Evolutionary conservation across 2,329 filamentous ascomycete species (phyloP), one percentile per base, ranked within the genome.

Genomic region (Chaetothyriales sp.): DNA sequence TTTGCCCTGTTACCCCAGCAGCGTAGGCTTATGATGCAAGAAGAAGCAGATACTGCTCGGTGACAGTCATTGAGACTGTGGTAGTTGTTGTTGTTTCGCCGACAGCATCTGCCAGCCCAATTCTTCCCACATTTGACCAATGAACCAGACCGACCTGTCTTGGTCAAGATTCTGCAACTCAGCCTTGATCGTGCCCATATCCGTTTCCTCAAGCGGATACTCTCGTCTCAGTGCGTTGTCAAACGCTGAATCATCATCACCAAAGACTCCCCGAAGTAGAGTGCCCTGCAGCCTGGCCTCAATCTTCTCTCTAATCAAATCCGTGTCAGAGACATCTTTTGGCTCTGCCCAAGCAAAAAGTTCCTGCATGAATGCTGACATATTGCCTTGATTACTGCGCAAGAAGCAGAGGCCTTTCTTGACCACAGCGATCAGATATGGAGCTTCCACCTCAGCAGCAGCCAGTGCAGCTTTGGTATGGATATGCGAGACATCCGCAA

Each of bases 51-150:
- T 3, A 6, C 22, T n/a, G n/a, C 32, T 39, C 32, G 15, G 12
- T 4, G 32, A 10, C 10, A 15, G 28, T 39, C 32, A 39, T 15
- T 15, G 32, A 15, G 32, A 39, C 12, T 39, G 32, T 32, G 3
- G 28, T 9, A n/a, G n/a, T 6, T 25, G 22, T 6, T 25, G 22
- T 25, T 39, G 32, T 15, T 39, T 39, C 10, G 32, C 10, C 50
- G 66, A 52, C 32, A 75, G 59, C 5, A 75, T 64, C 47, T 79
- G 75, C 77, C 77, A 80, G 0, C 78, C 77, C 5, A 80, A 58
- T 49, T 79, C 59, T 49, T 68, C 63, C 78, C 78, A 81, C 1
- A 80, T 62, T 55, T 79, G 73, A 50, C 69, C 68, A 49, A 70
- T 68, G 56, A 78, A 80, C 74, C 75, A 78, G 15, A 76, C 70